Base-by-base conservation (phyloP, 257 asterid species). In the Nyctanthes arbortristis region DNA sequence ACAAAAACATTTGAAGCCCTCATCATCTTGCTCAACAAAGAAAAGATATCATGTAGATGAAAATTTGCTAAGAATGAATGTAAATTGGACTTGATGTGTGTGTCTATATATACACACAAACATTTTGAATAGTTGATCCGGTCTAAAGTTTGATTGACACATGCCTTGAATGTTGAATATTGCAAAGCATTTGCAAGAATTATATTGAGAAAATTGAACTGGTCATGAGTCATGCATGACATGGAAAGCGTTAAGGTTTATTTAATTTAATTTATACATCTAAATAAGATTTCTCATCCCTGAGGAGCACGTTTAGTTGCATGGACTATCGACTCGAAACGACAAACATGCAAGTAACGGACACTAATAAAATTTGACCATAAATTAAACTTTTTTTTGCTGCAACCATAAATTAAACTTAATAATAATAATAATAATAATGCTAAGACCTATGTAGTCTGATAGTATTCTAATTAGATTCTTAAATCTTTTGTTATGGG, bases 81-180 rank as follows among this genome's bases (percentile, higher is more conserved):
- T 6, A 20, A 49, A 31, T 24, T 24, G 59, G 9, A 20, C 1
- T 8, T 7, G 22, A 7, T 52, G 61, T 32, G 16, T 49, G 34
- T 55, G n/a, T 36, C 13, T 73, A 63, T 73, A 7, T 52, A 65
- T 59, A 69, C 24, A 52, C 2, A 24, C 1, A 13, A 22, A n/a
- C 5, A 63, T 60, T 61, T 75, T 45, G 72, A 71, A 74, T 33
- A 13, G 24, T 56, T n/a, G n/a, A n/a, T 66, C 63, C 28, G 3
- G 8, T 22, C 13, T 30, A 13, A 29, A 14, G 22, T 37, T 30
- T n/a, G 25, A 45, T 45, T n/a, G n/a, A 37, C 52, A 37, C 49
- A 9, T 35, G 69, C 37, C 0, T 49, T 78, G 78, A 79, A 71
- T 67, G 68, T 79, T 74, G 83, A 75, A n/a, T n/a, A n/a, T n/a